Conservation (phyloP, 768 basidiomycete species). For the Boletus patriciae region DNA sequence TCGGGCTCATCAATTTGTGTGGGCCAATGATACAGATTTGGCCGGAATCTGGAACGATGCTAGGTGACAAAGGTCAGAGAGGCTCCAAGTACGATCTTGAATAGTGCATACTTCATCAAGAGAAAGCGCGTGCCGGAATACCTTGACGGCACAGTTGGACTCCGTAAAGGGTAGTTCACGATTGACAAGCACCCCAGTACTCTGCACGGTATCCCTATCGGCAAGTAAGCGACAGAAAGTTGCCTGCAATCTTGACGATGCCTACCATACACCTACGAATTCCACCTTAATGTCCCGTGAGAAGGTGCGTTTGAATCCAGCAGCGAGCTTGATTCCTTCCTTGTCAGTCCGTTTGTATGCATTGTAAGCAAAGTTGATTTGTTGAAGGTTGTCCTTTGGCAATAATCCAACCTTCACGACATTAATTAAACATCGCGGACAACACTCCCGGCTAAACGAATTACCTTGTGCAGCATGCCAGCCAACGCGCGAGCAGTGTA, state of each 20-base stretch:
- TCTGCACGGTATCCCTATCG: slow-evolving; percentile 74
- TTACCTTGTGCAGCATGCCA: slow-evolving; percentile 70
- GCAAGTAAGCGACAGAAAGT: slow-evolving; percentile 2
- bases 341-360: slow-evolving; percentile 58
- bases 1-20: slow-evolving; percentile 30
- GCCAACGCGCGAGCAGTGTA: slow-evolving; percentile 72
- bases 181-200: slow-evolving; percentile 65
- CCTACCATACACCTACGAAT: slow-evolving; percentile 78
- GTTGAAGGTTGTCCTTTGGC: slow-evolving; percentile 63
- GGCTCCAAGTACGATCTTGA: not conserved
- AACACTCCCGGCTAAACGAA: not conserved
- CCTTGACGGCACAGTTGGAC: slow-evolving; percentile 60
- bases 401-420: slow-evolving; percentile 64
- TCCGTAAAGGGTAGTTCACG: slow-evolving; percentile 66
- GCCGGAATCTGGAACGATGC: slow-evolving; percentile 66
- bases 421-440: not conserved
- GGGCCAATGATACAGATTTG: slow-evolving; percentile 58
- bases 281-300: slow-evolving; percentile 68
- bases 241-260: not conserved
- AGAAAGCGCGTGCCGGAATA: slow-evolving; percentile 74
- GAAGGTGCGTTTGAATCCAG: slow-evolving; percentile 73
- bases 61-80: slow-evolving; percentile 29
- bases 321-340: slow-evolving; percentile 45
- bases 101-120: slow-evolving; percentile 62
- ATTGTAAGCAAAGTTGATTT: slow-evolving; percentile 73